Percentiles rank a stretch among this genome's conserved stretches.
Conservation (phyloP, 352 stramenopile species). For the Thalassiosira mediterranea region DNA sequence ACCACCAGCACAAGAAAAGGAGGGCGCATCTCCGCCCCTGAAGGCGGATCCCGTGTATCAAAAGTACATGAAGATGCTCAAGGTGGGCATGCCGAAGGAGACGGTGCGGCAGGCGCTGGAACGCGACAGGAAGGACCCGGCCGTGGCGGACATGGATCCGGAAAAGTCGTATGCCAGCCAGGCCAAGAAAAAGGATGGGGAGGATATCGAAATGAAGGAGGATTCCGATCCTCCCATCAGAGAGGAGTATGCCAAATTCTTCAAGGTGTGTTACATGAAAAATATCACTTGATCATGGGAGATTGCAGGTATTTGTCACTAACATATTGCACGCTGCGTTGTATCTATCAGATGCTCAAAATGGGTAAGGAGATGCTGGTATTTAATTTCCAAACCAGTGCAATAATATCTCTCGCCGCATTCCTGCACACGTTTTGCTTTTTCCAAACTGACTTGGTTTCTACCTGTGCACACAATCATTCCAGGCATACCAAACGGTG, state of each 20-base stretch:
- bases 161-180: conserved; percentile 51
- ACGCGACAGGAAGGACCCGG: conserved; percentile 85
- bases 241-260: conserved; percentile 65
- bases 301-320: no score
- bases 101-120: conserved; percentile 90
- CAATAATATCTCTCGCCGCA: no score
- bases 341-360: no score
- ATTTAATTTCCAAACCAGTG: no score
- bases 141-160: conserved; percentile 60
- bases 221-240: conserved; percentile 48
- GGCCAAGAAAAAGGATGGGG: conserved; percentile 8
- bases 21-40: conserved; percentile 34
- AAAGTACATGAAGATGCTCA: conserved; percentile 81
- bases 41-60: conserved; percentile 69
- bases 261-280: conserved; percentile 65
- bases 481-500: conserved; percentile 88
- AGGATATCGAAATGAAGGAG: background rate
- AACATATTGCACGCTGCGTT: no score
- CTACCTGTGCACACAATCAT: conserved; percentile 83
- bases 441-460: no score
- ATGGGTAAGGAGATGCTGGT: no score
- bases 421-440: no score
- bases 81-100: conserved; percentile 88
- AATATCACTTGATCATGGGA: no score
- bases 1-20: conserved; percentile 7